A percentile compares a stretch with the other conserved stretches of the same genome.
These are phyloP conservation scores for Xylariaceae sp. DNA, from an alignment of 2,329 filamentous ascomycete genomes.

Conservation along the genomic window DNA sequence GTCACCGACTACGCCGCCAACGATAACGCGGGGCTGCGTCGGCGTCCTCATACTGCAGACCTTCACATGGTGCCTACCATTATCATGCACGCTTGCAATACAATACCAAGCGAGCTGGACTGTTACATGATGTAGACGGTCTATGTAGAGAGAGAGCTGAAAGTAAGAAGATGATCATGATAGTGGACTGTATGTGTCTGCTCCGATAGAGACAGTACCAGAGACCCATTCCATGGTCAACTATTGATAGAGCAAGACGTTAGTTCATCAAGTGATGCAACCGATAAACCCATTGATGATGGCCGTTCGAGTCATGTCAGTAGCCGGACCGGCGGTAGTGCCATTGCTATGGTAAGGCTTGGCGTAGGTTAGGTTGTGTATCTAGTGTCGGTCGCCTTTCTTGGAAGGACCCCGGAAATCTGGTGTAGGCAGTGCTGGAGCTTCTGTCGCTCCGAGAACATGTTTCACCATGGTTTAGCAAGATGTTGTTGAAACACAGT, in stretches of 20 bases:
- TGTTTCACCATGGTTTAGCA: conserved; percentile 26
- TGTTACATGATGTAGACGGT: conserved; percentile 3
- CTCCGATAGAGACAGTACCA: neutral
- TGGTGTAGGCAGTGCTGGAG: conserved; percentile 11
- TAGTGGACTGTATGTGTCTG: neutral
- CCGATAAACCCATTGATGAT: neutral
- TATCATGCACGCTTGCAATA: conserved; percentile 4
- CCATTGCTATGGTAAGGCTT: neutral
- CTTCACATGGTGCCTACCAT: neutral
- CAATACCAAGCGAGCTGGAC: conserved; percentile 8
- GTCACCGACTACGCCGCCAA: conserved; percentile 9
- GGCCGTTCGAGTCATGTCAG: conserved; percentile 9
- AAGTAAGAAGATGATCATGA: neutral
- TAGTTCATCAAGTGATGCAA: neutral
- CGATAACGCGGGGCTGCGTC: neutral
- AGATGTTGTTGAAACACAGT: conserved; percentile 9
- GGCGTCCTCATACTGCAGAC: conserved; percentile 5
- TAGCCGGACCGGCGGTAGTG: neutral
- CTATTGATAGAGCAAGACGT: neutral
- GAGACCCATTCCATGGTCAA: neutral
- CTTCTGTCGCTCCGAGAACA: neutral
- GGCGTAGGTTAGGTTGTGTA: no score
- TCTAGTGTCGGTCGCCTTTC: no score
- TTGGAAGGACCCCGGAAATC: conserved; percentile 1
- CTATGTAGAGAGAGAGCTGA: neutral